Percentiles rank a stretch among this genome's conserved stretches.
These are phyloP conservation scores for Aquilaria agallochum DNA, from an alignment of 441 rosid genomes.

Conservation along the genomic window DNA sequence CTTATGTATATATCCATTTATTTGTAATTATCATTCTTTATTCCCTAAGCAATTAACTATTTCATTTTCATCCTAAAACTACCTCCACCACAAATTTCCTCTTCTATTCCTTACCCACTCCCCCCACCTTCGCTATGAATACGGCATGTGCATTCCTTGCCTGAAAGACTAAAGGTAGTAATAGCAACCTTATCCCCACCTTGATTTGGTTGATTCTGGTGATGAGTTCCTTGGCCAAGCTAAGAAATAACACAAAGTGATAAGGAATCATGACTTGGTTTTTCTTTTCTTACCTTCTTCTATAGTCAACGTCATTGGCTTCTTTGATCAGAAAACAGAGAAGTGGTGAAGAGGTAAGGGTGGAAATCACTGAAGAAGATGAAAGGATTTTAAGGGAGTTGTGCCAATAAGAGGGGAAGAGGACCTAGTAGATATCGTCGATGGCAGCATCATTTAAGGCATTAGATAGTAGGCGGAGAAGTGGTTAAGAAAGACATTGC, in stretches of 20 bases:
- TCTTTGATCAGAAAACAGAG: conserved; percentile 50
- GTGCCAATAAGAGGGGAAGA: conserved; percentile 69
- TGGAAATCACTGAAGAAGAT: conserved; percentile 86
- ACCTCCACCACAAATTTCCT: conserved; percentile 23
- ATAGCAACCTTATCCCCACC: conserved; percentile 68
- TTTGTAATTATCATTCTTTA: no score
- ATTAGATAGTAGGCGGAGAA: conserved; percentile 52
- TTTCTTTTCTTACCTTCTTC: conserved; percentile 8
- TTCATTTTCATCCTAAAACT: conserved; percentile 9
- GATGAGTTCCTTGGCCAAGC: conserved; percentile 33
- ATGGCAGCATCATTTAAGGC: conserved; percentile 64
- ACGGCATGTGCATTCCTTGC: conserved; percentile 39
- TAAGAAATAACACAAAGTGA: conserved; percentile 6
- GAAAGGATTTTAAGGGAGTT: conserved; percentile 67
- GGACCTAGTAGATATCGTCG: conserved; percentile 45
- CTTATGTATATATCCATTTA: no score
- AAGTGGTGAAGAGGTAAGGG: conserved; percentile 78
- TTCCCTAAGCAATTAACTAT: no score
- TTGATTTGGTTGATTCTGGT: conserved; percentile 63
- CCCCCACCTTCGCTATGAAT: conserved; percentile 39
- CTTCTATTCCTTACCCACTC: conserved; percentile 29
- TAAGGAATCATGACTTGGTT: not conserved
- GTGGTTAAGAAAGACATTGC: conserved; percentile 58
- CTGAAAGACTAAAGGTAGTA: conserved; percentile 49
- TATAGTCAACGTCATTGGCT: conserved; percentile 23